phyloP scores from a whole-genome alignment of 2,329 filamentous ascomycete species.

The Botrytis tulipae region DNA sequence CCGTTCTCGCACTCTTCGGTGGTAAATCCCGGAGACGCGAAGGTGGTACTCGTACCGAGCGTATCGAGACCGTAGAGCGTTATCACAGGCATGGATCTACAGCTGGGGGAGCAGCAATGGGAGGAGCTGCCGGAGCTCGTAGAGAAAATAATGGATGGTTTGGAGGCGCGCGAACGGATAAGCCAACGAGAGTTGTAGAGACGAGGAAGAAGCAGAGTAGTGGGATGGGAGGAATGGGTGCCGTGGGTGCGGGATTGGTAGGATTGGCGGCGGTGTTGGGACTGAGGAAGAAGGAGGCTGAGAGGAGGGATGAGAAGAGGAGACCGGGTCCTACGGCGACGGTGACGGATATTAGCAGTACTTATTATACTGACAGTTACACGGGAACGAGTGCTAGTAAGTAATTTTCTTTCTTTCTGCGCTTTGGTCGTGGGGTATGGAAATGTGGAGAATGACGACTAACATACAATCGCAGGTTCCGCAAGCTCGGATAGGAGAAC shows the following conservation, averaged over 20 bases:
- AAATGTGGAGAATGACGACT: not conserved
- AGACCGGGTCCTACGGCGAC: slow-evolving; percentile 18
- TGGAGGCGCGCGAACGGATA: slow-evolving; percentile 45
- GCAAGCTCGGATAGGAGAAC: slow-evolving; percentile 37
- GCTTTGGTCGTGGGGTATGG: not conserved
- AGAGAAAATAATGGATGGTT: slow-evolving; percentile 53
- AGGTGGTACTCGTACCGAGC: slow-evolving; percentile 42
- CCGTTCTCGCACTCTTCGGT: slow-evolving; percentile 54
- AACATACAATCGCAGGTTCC: slow-evolving; percentile 31
- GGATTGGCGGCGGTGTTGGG: slow-evolving; percentile 37
- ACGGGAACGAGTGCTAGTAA: slow-evolving; percentile 39
- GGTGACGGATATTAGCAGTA: slow-evolving; percentile 34
- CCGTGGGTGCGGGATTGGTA: slow-evolving; percentile 40
- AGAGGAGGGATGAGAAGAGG: slow-evolving; percentile 28
- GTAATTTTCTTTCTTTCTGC: slow-evolving; percentile 21
- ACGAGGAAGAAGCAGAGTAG: slow-evolving; percentile 51
- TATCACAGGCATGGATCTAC: slow-evolving; percentile 51
- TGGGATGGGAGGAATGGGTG: slow-evolving; percentile 52
- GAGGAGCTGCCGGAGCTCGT: slow-evolving; percentile 28
- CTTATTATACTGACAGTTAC: slow-evolving; percentile 38
- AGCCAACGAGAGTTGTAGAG: slow-evolving; percentile 45
- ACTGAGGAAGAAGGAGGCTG: slow-evolving; percentile 36
- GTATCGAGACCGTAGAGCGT: slow-evolving; percentile 60
- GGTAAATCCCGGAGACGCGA: slow-evolving; percentile 51
- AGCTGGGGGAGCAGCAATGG: slow-evolving; percentile 23